Evolutionary conservation across 108 stramenopile species (phyloP).

Genomic region (Cyclotella choctawhatcheeana): DNA sequence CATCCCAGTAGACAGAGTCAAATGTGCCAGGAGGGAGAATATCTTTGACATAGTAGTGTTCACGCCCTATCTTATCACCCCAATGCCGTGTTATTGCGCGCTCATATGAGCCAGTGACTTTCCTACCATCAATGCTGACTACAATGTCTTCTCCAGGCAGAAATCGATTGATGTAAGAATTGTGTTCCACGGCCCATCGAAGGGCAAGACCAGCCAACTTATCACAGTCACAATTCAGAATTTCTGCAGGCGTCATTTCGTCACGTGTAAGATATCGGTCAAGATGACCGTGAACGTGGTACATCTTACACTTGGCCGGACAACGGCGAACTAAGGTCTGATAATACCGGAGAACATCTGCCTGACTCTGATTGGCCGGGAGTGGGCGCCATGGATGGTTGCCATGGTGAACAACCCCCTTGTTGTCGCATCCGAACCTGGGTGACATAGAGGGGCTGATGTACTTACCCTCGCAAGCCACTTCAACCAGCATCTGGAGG

Average conservation of each 20-base stretch:
- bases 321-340: not conserved
- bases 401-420: not conserved
- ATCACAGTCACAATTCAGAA: not conserved
- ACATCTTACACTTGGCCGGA: not conserved
- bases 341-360: constrained; percentile 3
- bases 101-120: not conserved
- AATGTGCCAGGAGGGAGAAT: not conserved
- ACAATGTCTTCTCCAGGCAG: not conserved
- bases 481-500: not conserved
- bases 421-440: not conserved
- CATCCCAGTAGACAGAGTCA: constrained; percentile 2
- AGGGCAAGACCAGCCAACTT: not conserved
- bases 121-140: not conserved
- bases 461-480: constrained; percentile 1
- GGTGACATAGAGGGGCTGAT: not conserved
- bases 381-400: not conserved
- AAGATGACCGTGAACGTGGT: constrained; percentile 3
- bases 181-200: not conserved
- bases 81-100: not conserved
- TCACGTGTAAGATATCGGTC: not conserved
- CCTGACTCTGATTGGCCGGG: not conserved
- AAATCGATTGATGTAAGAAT: not conserved
- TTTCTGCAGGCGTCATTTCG: not conserved
- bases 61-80: not conserved
- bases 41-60: not conserved